Percentiles rank a stretch among this genome's conserved stretches.
These are phyloP conservation scores for Lachnellula suecica DNA, from an alignment of 2,329 filamentous ascomycete species.

Conservation along the genomic window DNA sequence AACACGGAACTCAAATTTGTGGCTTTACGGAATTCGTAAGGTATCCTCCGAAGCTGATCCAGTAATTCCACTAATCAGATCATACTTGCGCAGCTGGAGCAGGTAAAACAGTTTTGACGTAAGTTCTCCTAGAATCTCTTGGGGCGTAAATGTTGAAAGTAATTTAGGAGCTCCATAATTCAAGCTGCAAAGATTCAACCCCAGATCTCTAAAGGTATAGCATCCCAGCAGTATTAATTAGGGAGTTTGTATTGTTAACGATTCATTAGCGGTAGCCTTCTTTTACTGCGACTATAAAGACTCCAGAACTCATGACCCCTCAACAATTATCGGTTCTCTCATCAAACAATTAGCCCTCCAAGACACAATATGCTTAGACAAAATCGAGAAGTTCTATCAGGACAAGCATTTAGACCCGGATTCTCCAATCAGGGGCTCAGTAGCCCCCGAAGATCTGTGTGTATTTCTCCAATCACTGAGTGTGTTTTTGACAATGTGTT, in stretches of 20 bases:
- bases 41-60: no score
- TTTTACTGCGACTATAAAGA: conserved; percentile 37
- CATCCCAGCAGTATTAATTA: background rate
- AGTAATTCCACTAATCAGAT: background rate
- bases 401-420: background rate
- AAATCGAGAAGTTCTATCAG: conserved; percentile 2
- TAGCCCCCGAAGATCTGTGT: background rate
- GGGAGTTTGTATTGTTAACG: background rate
- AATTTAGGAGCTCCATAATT: background rate
- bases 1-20: conserved; percentile 32
- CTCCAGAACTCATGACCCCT: conserved; percentile 13
- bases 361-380: conserved; percentile 8
- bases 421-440: background rate
- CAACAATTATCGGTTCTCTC: conserved; percentile 29
- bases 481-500: background rate
- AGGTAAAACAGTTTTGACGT: conserved; percentile 14
- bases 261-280: conserved; percentile 10
- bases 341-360: conserved; percentile 32
- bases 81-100: conserved; percentile 1
- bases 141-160: background rate
- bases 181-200: conserved; percentile 3
- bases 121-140: background rate
- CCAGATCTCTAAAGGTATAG: background rate
- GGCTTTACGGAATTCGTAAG: conserved; percentile 37
- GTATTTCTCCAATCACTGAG: background rate